Evolutionary conservation across 1,139 yeast genomes (phyloP), one percentile per base, ranked within the genome.

Genomic region (Geotrichum bryndzae): DNA sequence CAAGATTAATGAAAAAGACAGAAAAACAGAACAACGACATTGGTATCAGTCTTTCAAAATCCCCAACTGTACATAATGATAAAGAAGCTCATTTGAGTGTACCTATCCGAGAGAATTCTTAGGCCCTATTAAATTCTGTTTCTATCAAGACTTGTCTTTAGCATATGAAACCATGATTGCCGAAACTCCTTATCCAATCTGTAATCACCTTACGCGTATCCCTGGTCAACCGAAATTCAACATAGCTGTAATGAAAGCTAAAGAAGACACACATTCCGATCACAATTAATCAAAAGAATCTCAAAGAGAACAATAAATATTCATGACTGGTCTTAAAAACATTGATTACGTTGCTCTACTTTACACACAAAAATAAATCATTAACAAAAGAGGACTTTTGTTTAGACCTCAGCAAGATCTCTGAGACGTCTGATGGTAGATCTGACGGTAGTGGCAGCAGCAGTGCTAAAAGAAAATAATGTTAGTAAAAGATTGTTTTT

Each of bases 361-460:
- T 54, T 54, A 59, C 57, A 54, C 51, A 41, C 51, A 41, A 35
- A 54, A 38, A 41, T 41, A 41, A 41, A 55, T 18, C 35, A 55
- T 55, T 18, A 46, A 31, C 25, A 31, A 53, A 46, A 46, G 46
- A 45, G 35, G 15, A 41, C 46, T 46, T 46, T 48, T 50, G 54
- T 53, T 52, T 57, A 53, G 25, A 38, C 54, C 41, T 52, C 56
- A 51, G 56, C 52, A 57, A 45, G 57, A 80, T 95, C 99, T 88
- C 99, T 91, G 84, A 95, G 90, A 88, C 99, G 96, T 87, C 99
- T 94, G 85, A 95, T 94, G 82, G 99, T 94, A 72, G 99, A 92
- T 88, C 99, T 92, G 81, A 92, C 98, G 75, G 99, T 95, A 82
- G 97, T 96, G 78, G 99, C 99, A 80, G 99, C 98, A 54, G 61